Base-by-base conservation (phyloP, 345 rosid species). In the Hibiscus mutabilis region DNA sequence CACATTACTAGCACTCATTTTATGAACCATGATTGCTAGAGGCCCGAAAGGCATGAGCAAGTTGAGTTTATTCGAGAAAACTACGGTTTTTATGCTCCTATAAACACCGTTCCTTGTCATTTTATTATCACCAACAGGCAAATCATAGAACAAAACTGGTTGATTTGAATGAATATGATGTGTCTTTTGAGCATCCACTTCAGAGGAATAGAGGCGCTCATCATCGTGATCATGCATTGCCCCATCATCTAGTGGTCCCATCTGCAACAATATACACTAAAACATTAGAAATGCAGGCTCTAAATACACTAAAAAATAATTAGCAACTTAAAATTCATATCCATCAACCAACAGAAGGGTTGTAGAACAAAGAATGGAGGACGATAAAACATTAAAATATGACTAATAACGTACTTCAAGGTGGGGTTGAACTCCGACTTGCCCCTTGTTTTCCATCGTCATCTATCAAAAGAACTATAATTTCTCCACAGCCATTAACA, bases 1-100 rank as follows among this genome's bases (percentile, higher is more conserved):
- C 74, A 94, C 98, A 72, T 86, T 84, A 71, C 87, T 84, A 73
- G 83, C 87, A 8, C 82, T 81, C 64, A 81, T 63, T 40, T 80
- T 60, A 67, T 90, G 88, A 16, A 88, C 86, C 74, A 94, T 60
- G 76, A 94, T 88, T 0, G 89, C 93, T 3, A 94, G 77, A 67
- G 97, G 98, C 69, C 98, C 98, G 18, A 94, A 87, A 55, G 90
- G 91, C 85, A 94, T 80, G 72, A 91, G 91, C 74, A 86, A 81
- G 76, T 94, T 94, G 72, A 94, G 90, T 77, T 89, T 94, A 83
- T 79, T 94, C 4, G 98, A 91, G 58, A 94, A 87, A 78, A 94
- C 77, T 16, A 91, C 98, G 0, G 72, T 85, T 82, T 77, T 82
- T 77, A 89, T 72, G 79, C 94, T 89, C 76, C 52, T 80, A 63